Percentiles rank a stretch among this genome's conserved stretches.
Conservation (phyloP, 345 rosid genomes). For the Citrus reticulata region DNA sequence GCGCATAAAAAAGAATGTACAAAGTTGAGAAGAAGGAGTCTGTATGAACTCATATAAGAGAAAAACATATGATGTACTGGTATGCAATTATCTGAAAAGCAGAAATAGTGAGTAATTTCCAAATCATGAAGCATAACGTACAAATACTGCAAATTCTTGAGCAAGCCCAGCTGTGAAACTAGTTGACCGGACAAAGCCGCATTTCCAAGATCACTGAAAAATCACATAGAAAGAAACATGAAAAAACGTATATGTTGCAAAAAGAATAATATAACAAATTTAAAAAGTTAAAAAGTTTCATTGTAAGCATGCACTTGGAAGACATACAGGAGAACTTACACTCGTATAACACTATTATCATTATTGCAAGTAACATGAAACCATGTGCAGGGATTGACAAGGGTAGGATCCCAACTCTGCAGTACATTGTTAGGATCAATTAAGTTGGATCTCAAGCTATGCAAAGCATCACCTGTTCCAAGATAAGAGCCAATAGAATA, state of each 20-base stretch:
- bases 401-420: conserved; percentile 99
- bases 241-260: background rate
- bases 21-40: background rate
- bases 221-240: conserved; percentile 8
- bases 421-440: conserved; percentile 87
- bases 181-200: conserved; percentile 93
- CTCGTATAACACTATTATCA: conserved; percentile 92
- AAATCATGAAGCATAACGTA: conserved; percentile 32
- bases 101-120: background rate
- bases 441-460: conserved; percentile 66
- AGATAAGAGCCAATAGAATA: conserved; percentile 6
- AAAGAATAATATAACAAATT: background rate
- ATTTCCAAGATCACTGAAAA: conserved; percentile 85
- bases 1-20: background rate
- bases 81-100: background rate
- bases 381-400: conserved; percentile 98
- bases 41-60: background rate
- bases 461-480: conserved; percentile 91
- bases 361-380: conserved; percentile 94
- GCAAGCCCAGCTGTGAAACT: conserved; percentile 88
- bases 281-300: background rate
- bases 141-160: conserved; percentile 94
- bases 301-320: background rate
- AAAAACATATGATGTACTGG: background rate
- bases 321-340: conserved; percentile 42